A percentile compares a stretch with the other conserved stretches of the same genome.
phyloP scores from a whole-genome alignment of 139 green algal genomes.

The Tetradesmus lagerheimii region DNA sequence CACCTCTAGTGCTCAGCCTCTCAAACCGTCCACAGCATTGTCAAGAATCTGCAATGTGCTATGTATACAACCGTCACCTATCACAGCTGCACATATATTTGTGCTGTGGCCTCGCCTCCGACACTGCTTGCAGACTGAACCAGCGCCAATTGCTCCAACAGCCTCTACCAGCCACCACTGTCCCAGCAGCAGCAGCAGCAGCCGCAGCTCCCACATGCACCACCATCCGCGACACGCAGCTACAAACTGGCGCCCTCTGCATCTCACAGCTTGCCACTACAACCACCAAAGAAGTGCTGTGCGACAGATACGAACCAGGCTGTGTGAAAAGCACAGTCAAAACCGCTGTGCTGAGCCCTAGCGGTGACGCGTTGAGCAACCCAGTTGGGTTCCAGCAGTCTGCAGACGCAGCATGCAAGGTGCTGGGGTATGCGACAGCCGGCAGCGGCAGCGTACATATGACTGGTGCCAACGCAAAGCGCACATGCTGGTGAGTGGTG shows the following conservation, averaged over 20 bases:
- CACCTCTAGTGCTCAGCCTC: too few species aligned
- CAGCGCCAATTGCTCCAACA: not conserved
- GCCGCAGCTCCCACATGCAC: not conserved
- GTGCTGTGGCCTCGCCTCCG: too few species aligned
- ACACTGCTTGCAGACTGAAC: not conserved
- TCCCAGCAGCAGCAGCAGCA: not conserved
- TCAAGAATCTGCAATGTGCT: too few species aligned
- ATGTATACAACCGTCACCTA: too few species aligned
- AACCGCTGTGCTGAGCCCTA: not conserved
- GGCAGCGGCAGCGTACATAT: slow-evolving; percentile 16
- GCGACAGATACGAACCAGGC: not conserved
- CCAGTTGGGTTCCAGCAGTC: not conserved
- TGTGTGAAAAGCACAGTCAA: not conserved
- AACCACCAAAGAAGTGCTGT: not conserved
- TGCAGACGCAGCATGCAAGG: slow-evolving; percentile 3
- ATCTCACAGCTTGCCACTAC: not conserved
- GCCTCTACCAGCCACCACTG: too few species aligned
- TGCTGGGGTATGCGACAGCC: slow-evolving; percentile 3
- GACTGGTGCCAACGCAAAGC: not conserved
- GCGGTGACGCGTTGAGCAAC: not conserved
- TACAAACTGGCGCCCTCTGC: not conserved
- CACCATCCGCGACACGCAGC: not conserved
- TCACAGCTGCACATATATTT: too few species aligned
- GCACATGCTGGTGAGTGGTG: not conserved
- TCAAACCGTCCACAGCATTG: too few species aligned